These are phyloP conservation scores for Globisporangium iwayamae DNA, from an alignment of 352 stramenopile species.

Conservation along the genomic window DNA sequence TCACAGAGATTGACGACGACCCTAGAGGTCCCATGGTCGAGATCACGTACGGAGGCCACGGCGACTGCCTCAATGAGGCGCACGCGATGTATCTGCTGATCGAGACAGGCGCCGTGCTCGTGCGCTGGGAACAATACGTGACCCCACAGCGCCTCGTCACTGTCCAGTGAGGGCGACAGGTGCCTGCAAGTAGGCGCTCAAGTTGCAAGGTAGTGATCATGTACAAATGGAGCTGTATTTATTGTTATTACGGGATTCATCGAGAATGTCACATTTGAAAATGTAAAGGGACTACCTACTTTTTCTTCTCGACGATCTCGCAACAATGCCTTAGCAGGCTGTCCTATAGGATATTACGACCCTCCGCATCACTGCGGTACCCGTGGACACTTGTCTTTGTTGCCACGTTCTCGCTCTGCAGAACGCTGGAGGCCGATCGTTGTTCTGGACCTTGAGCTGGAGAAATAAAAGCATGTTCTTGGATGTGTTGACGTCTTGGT, in stretches of 20 bases:
- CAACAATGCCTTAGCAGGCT: slow-evolving; percentile 9
- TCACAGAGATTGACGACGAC: slow-evolving; percentile 15
- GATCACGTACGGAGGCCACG: slow-evolving; percentile 36
- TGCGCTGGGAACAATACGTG: slow-evolving; percentile 44
- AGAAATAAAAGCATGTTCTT: slow-evolving; percentile 9
- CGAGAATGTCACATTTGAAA: background rate
- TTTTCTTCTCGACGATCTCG: slow-evolving; percentile 1
- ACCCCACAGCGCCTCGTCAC: slow-evolving; percentile 30
- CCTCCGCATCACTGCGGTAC: background rate
- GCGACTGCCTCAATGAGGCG: slow-evolving; percentile 30
- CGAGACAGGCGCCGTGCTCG: slow-evolving; percentile 34
- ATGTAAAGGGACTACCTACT: background rate
- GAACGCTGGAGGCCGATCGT: background rate
- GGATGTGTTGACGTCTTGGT: slow-evolving; percentile 7
- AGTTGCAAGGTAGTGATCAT: background rate
- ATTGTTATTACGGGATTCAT: background rate
- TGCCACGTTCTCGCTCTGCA: background rate
- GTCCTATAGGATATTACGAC: slow-evolving; percentile 10
- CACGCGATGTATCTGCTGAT: slow-evolving; percentile 38
- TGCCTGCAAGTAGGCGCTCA: background rate
- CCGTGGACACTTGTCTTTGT: slow-evolving; percentile 12
- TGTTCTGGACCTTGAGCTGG: slow-evolving; percentile 2
- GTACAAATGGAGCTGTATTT: background rate
- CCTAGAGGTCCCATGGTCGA: slow-evolving; percentile 26
- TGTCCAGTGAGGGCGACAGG: background rate